Percentiles rank a stretch among this genome's conserved stretches.
Evolutionary conservation across 1,284 basidiomycete species (phyloP).

Genomic region (Veloboletus limbatus): DNA sequence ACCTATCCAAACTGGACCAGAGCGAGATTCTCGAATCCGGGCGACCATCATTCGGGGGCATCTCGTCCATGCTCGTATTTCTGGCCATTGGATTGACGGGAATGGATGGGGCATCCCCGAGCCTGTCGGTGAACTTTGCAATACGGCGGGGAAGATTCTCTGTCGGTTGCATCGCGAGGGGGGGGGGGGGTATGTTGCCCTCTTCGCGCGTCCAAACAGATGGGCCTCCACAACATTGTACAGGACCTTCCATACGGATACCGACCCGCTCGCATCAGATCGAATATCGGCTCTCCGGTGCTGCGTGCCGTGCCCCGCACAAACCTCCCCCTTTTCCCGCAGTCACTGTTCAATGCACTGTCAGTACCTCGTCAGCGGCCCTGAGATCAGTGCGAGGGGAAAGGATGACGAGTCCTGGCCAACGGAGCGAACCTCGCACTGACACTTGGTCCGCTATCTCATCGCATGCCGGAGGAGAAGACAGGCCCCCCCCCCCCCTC

Average conservation of each 20-base stretch:
- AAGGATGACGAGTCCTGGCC: no score
- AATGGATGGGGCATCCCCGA: background rate
- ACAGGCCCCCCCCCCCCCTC: background rate
- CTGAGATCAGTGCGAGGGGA: conserved; percentile 38
- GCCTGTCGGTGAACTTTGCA: background rate
- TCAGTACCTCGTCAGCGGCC: conserved; percentile 36
- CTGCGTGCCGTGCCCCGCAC: conserved; percentile 22
- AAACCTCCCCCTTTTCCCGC: conserved; percentile 41
- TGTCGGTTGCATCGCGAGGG: background rate
- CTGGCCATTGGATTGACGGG: conserved; percentile 3
- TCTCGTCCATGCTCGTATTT: conserved; percentile 6
- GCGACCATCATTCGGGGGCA: background rate
- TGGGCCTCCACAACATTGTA: no score
- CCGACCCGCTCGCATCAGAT: conserved; percentile 9
- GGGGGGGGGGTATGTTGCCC: conserved; percentile 4
- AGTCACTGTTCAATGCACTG: conserved; percentile 42
- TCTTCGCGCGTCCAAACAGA: background rate
- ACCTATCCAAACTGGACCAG: conserved; percentile 5
- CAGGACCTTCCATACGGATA: background rate
- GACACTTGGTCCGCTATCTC: conserved; percentile 27
- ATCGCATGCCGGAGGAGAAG: conserved; percentile 15
- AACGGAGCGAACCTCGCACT: conserved; percentile 31
- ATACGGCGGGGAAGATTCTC: conserved; percentile 6
- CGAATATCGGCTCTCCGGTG: conserved; percentile 22
- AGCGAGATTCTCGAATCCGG: conserved; percentile 7